Conservation (phyloP, 345 rosid genomes). For the Melaleuca alternifolia region DNA sequence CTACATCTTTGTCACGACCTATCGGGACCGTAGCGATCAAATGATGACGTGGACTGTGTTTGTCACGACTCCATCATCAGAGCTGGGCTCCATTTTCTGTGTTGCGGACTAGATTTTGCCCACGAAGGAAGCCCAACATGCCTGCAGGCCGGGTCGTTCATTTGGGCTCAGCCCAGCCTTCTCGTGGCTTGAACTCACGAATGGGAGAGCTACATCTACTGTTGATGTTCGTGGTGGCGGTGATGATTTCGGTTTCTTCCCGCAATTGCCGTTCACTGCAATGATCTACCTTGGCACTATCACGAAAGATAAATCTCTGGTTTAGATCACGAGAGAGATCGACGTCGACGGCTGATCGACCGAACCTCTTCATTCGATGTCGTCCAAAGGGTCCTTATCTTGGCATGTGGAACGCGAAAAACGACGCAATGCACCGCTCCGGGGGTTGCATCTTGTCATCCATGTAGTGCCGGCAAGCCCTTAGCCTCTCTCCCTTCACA, state of each 20-base stretch:
- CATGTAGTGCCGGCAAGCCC: neutral
- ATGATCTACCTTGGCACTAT: too few relatives aligned
- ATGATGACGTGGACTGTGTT: neutral
- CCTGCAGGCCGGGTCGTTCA: neutral
- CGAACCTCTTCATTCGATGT: neutral
- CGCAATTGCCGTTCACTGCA: neutral
- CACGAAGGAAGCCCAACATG: neutral
- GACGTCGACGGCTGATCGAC: neutral
- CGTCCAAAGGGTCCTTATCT: accelerated
- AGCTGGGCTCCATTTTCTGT: neutral
- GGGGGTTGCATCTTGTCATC: neutral
- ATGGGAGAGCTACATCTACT: neutral
- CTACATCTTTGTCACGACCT: neutral
- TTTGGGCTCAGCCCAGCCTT: neutral
- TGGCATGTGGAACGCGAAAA: accelerated
- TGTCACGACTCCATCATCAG: neutral
- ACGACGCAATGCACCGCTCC: neutral
- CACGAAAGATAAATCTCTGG: neutral
- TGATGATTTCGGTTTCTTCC: neutral
- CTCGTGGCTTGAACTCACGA: neutral
- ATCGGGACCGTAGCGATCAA: neutral
- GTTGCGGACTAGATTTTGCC: neutral
- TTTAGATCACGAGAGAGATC: neutral
- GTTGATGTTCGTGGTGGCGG: neutral
- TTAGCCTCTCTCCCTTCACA: neutral